A percentile compares a stretch with the other conserved stretches of the same genome.
Conservation (phyloP, 116 monocot species). For the Iris pallida region DNA sequence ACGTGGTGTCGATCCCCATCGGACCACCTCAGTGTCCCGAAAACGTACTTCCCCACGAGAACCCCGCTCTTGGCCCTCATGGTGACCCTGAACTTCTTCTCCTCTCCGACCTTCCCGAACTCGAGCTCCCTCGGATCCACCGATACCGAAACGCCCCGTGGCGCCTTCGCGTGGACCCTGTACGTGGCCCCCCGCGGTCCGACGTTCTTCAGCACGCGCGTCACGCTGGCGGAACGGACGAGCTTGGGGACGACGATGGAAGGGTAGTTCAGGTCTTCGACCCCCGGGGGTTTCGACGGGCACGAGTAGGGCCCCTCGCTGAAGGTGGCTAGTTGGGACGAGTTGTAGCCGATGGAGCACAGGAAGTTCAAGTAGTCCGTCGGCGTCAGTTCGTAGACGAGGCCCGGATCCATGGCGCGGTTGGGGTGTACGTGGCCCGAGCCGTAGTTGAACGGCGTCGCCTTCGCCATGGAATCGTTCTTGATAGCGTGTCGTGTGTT, state of each 20-base stretch:
- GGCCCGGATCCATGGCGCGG: constrained; percentile 19
- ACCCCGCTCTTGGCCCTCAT: background rate
- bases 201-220: constrained; percentile 50
- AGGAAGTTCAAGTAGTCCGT: constrained; percentile 20
- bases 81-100: constrained; percentile 35
- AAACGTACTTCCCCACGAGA: constrained; percentile 10
- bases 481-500: background rate
- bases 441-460: constrained; percentile 22
- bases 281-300: constrained; percentile 7
- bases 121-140: constrained; percentile 24
- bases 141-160: constrained; percentile 27
- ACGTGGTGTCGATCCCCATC: constrained; percentile 37
- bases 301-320: constrained; percentile 17
- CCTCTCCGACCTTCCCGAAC: constrained; percentile 33
- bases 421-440: constrained; percentile 23
- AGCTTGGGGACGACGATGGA: constrained; percentile 48
- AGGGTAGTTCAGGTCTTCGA: constrained; percentile 53
- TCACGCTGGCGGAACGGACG: constrained; percentile 13
- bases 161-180: constrained; percentile 17
- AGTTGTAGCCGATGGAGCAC: constrained; percentile 15
- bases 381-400: constrained; percentile 14
- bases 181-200: constrained; percentile 36
- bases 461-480: constrained; percentile 1
- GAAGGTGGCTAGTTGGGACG: constrained; percentile 20
- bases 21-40: constrained; percentile 42